phyloP scores from a whole-genome alignment of 257 asterid species.

The Nicotiana otophora region DNA sequence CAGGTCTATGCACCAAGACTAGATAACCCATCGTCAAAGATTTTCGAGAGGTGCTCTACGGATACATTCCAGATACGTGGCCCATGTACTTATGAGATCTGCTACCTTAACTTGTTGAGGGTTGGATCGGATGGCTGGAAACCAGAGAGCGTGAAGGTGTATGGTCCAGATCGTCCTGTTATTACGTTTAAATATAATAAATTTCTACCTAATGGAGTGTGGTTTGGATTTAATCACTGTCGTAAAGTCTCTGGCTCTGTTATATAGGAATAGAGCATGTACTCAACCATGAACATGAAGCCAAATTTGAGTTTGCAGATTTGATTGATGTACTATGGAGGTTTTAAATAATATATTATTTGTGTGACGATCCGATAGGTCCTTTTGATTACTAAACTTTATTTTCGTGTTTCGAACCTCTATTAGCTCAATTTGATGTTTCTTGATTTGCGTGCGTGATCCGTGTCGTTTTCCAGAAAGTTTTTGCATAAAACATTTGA shows the following conservation, averaged over 20 bases:
- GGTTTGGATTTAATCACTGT: conserved; percentile 34
- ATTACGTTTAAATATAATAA: conserved; percentile 18
- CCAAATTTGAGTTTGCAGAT: too few relatives aligned
- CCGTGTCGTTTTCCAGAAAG: too few relatives aligned
- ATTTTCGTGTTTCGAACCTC: too few relatives aligned
- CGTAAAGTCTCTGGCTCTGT: not conserved
- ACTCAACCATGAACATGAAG: too few relatives aligned
- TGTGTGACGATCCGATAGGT: too few relatives aligned
- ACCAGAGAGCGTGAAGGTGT: conserved; percentile 30
- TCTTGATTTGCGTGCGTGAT: too few relatives aligned
- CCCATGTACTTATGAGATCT: conserved; percentile 25
- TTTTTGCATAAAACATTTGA: too few relatives aligned
- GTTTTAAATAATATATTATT: too few relatives aligned
- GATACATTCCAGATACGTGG: conserved; percentile 33
- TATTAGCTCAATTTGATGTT: too few relatives aligned
- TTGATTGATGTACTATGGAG: too few relatives aligned
- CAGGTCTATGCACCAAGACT: conserved; percentile 32
- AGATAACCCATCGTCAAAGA: conserved; percentile 24
- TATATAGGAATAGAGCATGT: too few relatives aligned
- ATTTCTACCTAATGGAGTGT: conserved; percentile 28
- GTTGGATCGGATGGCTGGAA: conserved; percentile 48
- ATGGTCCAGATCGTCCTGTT: conserved; percentile 19
- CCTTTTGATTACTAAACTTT: too few relatives aligned
- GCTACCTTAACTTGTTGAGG: conserved; percentile 28
- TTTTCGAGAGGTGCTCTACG: conserved; percentile 37